Evolutionary conservation across 345 rosid species (phyloP).

Genomic region (Lumnitzera littorea): DNA sequence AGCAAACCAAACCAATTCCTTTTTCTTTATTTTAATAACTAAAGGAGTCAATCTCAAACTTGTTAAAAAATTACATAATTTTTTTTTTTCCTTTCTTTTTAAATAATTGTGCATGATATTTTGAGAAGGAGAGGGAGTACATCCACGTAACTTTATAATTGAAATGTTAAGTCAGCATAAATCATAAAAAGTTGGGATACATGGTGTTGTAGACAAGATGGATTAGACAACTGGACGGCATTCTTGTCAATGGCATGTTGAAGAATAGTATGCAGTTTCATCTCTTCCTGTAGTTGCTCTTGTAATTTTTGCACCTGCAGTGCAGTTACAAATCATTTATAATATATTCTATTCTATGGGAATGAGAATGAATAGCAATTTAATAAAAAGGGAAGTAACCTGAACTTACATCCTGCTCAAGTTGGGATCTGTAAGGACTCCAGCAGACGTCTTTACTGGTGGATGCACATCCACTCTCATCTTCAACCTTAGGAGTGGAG

Average conservation of each 20-base stretch:
- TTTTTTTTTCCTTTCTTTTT: no score
- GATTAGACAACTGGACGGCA: constrained; percentile 34
- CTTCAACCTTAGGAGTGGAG: constrained; percentile 6
- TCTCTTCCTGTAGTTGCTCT: constrained; percentile 62
- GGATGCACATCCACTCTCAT: constrained; percentile 25
- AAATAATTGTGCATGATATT: no score
- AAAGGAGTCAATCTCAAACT: no score
- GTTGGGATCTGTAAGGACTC: constrained; percentile 52
- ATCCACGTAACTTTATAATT: no score
- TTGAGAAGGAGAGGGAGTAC: no score
- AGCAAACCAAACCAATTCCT: no score
- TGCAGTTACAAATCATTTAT: no score
- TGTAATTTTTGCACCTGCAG: constrained; percentile 60
- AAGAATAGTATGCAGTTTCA: constrained; percentile 50
- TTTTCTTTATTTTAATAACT: no score
- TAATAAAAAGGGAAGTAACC: not conserved
- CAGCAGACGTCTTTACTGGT: constrained; percentile 21
- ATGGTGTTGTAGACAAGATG: constrained; percentile 48
- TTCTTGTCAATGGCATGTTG: constrained; percentile 49
- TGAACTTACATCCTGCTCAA: constrained; percentile 69
- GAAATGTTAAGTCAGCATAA: no score
- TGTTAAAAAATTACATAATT: no score
- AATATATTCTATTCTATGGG: no score
- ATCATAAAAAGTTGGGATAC: constrained; percentile 20
- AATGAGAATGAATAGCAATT: no score